Evolutionary conservation across 371 early-diverging fungal genomes (phyloP).

Genomic region (Rhizomucor pusillus): DNA sequence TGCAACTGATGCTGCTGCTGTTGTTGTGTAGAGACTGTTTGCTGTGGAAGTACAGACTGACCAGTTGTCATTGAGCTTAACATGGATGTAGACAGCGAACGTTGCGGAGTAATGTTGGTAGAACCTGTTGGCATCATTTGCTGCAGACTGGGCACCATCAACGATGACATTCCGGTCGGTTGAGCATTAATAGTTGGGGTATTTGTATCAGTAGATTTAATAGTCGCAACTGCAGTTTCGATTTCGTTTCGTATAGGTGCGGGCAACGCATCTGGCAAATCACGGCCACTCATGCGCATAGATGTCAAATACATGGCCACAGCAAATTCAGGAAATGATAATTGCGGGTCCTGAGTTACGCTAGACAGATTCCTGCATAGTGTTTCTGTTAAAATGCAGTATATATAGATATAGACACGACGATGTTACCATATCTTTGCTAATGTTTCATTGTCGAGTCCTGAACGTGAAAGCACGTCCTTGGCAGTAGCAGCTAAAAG

Average conservation of each 20-base stretch:
- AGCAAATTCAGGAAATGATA: conserved; percentile 61
- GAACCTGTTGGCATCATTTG: conserved; percentile 8
- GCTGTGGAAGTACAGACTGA: conserved; percentile 7
- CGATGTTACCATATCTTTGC: conserved; percentile 44
- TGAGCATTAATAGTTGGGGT: not conserved
- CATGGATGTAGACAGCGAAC: conserved; percentile 17
- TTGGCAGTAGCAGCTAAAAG: conserved; percentile 34
- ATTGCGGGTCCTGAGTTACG: conserved; percentile 42
- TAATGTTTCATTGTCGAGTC: conserved; percentile 41
- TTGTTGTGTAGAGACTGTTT: conserved; percentile 7
- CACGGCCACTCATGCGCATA: conserved; percentile 45
- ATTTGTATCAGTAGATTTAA: conserved; percentile 17
- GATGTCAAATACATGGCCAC: conserved; percentile 58
- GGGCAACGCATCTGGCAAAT: conserved; percentile 40
- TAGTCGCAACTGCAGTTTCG: conserved; percentile 22
- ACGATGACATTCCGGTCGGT: conserved; percentile 7
- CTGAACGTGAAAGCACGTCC: conserved; percentile 44
- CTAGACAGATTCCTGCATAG: conserved; percentile 43
- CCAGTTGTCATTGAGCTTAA: conserved; percentile 6
- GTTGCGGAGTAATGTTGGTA: conserved; percentile 5
- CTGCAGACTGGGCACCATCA: conserved; percentile 1
- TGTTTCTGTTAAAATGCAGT: too few species aligned
- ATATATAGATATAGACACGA: too few species aligned
- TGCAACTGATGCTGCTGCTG: conserved; percentile 6
- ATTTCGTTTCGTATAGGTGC: conserved; percentile 37